Conservation (phyloP, 345 rosid species). For the Moringa oleifera region DNA sequence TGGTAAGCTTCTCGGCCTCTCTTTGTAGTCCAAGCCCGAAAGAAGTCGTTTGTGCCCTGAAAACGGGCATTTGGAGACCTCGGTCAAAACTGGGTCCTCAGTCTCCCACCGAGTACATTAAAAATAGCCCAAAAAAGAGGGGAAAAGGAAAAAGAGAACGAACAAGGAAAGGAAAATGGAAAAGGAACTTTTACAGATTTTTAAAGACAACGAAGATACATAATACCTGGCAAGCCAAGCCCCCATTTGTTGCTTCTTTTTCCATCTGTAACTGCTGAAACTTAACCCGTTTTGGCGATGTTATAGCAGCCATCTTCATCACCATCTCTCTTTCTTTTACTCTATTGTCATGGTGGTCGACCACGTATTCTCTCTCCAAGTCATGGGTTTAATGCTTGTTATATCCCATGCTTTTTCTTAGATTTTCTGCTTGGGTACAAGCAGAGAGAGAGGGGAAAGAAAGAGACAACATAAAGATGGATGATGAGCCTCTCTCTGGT, state of each 20-base stretch:
- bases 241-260: neutral
- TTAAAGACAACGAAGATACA: too few relatives aligned
- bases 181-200: too few relatives aligned
- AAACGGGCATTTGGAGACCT: too few relatives aligned
- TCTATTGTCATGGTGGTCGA: neutral
- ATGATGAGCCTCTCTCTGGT: slow-evolving; percentile 21
- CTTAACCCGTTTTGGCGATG: slow-evolving; percentile 11
- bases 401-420: neutral
- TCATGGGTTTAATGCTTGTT: slow-evolving; percentile 13
- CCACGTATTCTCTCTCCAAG: neutral
- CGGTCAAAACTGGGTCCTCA: too few relatives aligned
- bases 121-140: too few relatives aligned
- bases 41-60: too few relatives aligned
- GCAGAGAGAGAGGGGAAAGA: neutral
- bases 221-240: too few relatives aligned
- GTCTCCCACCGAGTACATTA: too few relatives aligned
- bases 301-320: slow-evolving; percentile 8
- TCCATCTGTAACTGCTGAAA: slow-evolving; percentile 10
- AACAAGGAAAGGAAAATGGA: neutral
- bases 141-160: too few relatives aligned
- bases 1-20: too few relatives aligned
- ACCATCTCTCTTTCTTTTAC: slow-evolving; percentile 7
- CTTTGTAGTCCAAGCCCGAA: slow-evolving; percentile 10
- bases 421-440: neutral
- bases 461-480: slow-evolving; percentile 16